Evolutionary conservation across 169 alveolate genomes (phyloP), one percentile per base, ranked within the genome.

Genomic region (Plasmodium malariae): DNA sequence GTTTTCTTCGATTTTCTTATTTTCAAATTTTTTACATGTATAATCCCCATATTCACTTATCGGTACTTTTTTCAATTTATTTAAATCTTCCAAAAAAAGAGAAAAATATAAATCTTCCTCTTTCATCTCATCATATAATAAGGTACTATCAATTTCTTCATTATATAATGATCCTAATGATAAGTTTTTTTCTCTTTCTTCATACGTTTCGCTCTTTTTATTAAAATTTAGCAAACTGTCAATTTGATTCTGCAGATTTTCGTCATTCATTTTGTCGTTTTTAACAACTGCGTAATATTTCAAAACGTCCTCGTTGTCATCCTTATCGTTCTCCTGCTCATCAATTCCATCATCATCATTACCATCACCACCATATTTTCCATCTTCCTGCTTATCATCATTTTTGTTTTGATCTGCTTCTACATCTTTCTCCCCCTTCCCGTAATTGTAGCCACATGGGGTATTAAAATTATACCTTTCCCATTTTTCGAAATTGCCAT

Each of bases 261-360:
- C 43, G 11, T 83, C 91, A 60, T 65, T 51, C 34, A 36, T 49
- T 68, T 69, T 83, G 76, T 68, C 68, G 30, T 49, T 54, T 48
- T 68, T 83, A 26, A 69, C 85, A 2, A 83, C 45, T 19, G 68
- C 12, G 45, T 68, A 83, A 55, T 83, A 83, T 71, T 83, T 83
- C 67, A 83, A 67, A 36, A 83, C 85, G 24, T 83, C 91, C n/a
- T 83, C 91, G 4, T 83, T 70, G 5, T 30, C 36, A 12, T 17
- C 68, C 1, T 37, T 21, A 45, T 59, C 49, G 7, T 14, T 6
- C 3, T 32, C 5, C 11, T 51, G 55, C 4, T 67, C 26, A 17
- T 67, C 60, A n/a, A 19, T 62, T n/a, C 19, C 68, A 14, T 19
- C 59, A n/a, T 65, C 30, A 5, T 30, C 57, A 32, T 40, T 1